Percentiles rank a stretch among this genome's conserved stretches.
These are phyloP conservation scores for Fereydounia khargensis DNA, from an alignment of 1,284 basidiomycete genomes.

Conservation along the genomic window DNA sequence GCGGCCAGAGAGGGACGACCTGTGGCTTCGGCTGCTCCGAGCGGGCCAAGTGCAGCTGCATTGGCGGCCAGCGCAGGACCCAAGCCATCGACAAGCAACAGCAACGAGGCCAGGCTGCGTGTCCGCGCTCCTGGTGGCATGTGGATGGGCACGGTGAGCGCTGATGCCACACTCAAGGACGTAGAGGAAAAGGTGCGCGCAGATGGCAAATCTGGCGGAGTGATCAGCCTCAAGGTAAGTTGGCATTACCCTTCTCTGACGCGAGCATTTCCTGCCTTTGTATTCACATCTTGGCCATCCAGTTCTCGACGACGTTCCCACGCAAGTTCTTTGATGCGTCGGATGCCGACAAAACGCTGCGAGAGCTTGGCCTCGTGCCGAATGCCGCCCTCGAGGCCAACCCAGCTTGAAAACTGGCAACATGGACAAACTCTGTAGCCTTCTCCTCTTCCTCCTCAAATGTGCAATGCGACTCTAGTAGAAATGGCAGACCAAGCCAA, in stretches of 20 bases:
- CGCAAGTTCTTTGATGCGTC: conserved; percentile 43
- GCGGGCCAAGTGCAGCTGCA: conserved; percentile 21
- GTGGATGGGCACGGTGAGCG: conserved; percentile 49
- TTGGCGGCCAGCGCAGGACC: conserved; percentile 21
- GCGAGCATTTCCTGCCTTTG: neutral
- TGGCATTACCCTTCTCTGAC: neutral
- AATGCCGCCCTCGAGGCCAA: conserved; percentile 53
- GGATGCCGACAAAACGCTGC: conserved; percentile 43
- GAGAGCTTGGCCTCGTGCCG: conserved; percentile 53
- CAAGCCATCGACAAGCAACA: conserved; percentile 19
- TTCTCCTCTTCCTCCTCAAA: no score
- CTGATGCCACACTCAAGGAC: conserved; percentile 39
- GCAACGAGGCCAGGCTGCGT: conserved; percentile 47
- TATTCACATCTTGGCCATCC: neutral
- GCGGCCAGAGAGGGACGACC: conserved; percentile 38
- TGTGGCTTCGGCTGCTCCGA: conserved; percentile 5
- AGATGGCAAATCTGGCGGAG: conserved; percentile 39
- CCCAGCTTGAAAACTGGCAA: no score
- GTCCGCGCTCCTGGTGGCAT: conserved; percentile 46
- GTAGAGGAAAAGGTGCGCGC: conserved; percentile 32
- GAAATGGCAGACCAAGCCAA: no score
- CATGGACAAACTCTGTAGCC: no score
- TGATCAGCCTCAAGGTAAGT: conserved; percentile 36
- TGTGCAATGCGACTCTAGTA: no score
- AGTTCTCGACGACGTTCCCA: conserved; percentile 55